These are phyloP conservation scores for Lichtheimia corymbifera DNA, from an alignment of 371 early-diverging fungal genomes.

Conservation along the genomic window DNA sequence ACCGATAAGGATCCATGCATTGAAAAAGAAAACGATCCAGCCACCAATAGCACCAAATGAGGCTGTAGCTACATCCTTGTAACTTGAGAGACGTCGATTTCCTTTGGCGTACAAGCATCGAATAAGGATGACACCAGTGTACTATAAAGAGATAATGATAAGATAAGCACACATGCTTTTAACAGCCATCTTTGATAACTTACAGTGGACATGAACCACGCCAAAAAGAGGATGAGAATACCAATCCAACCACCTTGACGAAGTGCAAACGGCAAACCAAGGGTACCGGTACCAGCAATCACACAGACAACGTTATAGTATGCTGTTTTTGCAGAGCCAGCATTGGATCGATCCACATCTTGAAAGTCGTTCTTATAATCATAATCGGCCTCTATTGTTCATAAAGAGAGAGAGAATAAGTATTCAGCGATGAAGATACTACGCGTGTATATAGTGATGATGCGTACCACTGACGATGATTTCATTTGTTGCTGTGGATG, in stretches of 20 bases:
- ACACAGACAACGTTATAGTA: conserved; percentile 73
- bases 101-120: conserved; percentile 37
- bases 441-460: too few relatives aligned
- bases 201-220: conserved; percentile 74
- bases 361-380: conserved; percentile 15
- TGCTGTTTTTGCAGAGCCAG: conserved; percentile 36
- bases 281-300: conserved; percentile 79
- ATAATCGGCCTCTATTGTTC: conserved; percentile 1
- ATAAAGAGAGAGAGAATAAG: too few relatives aligned
- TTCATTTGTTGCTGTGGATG: too few relatives aligned
- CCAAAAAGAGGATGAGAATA: conserved; percentile 68
- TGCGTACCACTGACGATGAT: too few relatives aligned
- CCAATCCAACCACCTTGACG: conserved; percentile 83
- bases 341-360: conserved; percentile 16
- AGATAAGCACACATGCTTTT: background rate
- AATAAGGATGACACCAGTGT: conserved; percentile 40
- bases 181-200: background rate
- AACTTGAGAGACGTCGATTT: conserved; percentile 44
- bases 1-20: conserved; percentile 56
- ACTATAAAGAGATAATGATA: conserved; percentile 7
- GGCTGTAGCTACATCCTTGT: conserved; percentile 28
- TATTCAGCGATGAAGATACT: too few relatives aligned
- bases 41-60: conserved; percentile 41
- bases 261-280: conserved; percentile 80
- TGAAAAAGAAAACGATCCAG: conserved; percentile 53